A percentile compares a stretch with the other conserved stretches of the same genome.
phyloP scores from a whole-genome alignment of 495 filamentous ascomycete genomes.

The Annulohypoxylon bovei region DNA sequence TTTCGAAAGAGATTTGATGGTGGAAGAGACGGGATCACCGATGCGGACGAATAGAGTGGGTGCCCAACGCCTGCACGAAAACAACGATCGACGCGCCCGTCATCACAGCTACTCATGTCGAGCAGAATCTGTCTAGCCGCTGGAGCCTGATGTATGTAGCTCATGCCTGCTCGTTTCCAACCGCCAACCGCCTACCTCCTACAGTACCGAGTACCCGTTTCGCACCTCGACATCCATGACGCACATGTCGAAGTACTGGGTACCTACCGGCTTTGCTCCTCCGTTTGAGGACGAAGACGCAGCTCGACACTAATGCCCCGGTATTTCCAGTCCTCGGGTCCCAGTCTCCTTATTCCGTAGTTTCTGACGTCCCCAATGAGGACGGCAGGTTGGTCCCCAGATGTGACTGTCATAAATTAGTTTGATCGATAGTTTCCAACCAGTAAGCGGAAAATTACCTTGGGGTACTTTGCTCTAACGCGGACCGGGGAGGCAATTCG shows the following conservation, averaged over 20 bases:
- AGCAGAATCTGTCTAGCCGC: neutral
- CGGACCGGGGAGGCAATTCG: neutral
- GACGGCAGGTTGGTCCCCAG: neutral
- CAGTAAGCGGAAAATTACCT: neutral
- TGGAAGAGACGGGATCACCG: neutral
- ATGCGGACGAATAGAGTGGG: constrained; percentile 4
- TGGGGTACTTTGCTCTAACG: neutral
- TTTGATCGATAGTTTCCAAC: neutral
- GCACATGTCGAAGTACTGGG: constrained; percentile 3
- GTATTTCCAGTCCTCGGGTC: constrained; percentile 4
- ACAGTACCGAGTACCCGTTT: constrained; percentile 8
- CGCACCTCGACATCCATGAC: constrained; percentile 1
- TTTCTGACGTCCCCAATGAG: neutral
- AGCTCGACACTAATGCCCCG: neutral
- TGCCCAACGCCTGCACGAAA: constrained; percentile 23
- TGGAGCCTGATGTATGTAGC: neutral
- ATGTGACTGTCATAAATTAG: constrained; percentile 1
- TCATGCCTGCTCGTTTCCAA: neutral
- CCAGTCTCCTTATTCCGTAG: neutral
- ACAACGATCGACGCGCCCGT: constrained; percentile 26
- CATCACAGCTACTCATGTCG: constrained; percentile 2
- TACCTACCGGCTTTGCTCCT: neutral
- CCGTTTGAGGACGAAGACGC: neutral
- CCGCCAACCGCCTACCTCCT: neutral
- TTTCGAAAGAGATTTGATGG: neutral